Base-by-base conservation (phyloP, 23 red algal species). In the Gracilariopsis chorda region DNA sequence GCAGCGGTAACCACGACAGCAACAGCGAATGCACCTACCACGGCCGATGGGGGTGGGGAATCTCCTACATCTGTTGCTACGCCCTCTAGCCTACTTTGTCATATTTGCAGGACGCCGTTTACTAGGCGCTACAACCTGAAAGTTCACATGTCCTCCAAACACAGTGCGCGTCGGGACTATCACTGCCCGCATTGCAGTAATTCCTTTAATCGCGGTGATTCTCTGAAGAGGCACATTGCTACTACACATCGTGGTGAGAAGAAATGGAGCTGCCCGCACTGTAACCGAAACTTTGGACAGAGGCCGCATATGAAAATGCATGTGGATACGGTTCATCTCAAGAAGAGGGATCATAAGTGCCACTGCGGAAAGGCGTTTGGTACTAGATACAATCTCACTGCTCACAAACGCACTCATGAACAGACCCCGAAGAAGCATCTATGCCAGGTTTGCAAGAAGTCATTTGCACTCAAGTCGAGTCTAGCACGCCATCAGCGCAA, bases 221-320 rank as follows among this genome's bases (percentile, higher is more conserved):
- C 82, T 47, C 65, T 87, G 48, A 87, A 87, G 43, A 67, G 82
- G 30, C 82, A 87, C 39, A 87, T 87, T 29, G 62, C 82, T 20
- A 87, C 82, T 14, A 87, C 82, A n/a, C 82, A 87, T 35, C 82
- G 82, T 52, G 82, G 82, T 21, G 82, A 87, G 42, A 87, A 87
- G 65, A 87, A 87, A 44, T 87, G 82, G 82, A 87, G 52, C 47
- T 87, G 82, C 39, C 53, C 82, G n/a, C 60, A 87, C 61, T 87
- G 82, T 51, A 72, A 87, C 28, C 61, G 82, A 29, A 87, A 87
- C 46, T 87, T 87, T 87, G 82, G 82, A 29, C 82, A 87, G 44
- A 57, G 82, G 24, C 82, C 82, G n/a, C 82, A 87, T 44, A 87
- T 87, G 82, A 87, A 87, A 44, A 87, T 87, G 82, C 82, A 87